phyloP scores from a whole-genome alignment of 2,329 filamentous ascomycete genomes.

The Hypoxylon sp. region DNA sequence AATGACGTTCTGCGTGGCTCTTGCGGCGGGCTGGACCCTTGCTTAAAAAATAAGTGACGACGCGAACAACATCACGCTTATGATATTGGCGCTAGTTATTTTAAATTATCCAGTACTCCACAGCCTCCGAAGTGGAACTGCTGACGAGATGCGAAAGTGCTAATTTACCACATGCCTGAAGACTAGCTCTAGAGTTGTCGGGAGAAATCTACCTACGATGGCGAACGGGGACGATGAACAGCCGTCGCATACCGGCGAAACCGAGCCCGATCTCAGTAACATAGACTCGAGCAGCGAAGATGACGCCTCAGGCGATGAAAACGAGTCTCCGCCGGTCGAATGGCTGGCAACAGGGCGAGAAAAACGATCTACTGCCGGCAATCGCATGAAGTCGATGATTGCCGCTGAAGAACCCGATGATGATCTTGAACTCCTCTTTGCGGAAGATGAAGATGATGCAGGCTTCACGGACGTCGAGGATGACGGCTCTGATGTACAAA shows the following conservation, averaged over 20 bases:
- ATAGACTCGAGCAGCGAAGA: slow-evolving; percentile 57
- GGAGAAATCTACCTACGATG: slow-evolving; percentile 58
- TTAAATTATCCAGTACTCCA: not conserved
- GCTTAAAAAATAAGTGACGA: slow-evolving; percentile 26
- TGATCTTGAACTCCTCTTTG: slow-evolving; percentile 81
- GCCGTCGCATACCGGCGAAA: slow-evolving; percentile 55
- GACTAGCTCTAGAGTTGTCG: not conserved
- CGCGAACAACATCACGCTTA: slow-evolving; percentile 14
- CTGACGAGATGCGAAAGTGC: slow-evolving; percentile 5
- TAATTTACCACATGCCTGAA: not conserved
- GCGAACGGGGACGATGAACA: slow-evolving; percentile 61
- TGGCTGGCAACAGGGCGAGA: slow-evolving; percentile 81
- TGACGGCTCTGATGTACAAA: slow-evolving; percentile 81
- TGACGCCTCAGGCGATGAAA: slow-evolving; percentile 54
- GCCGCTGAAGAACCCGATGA: slow-evolving; percentile 79
- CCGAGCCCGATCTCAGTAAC: slow-evolving; percentile 54
- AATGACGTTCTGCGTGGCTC: slow-evolving; percentile 26
- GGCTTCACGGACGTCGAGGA: slow-evolving; percentile 79
- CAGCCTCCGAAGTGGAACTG: not conserved
- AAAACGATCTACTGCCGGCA: slow-evolving; percentile 86
- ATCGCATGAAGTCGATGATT: slow-evolving; percentile 84
- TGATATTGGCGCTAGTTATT: not conserved
- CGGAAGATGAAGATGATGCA: slow-evolving; percentile 77
- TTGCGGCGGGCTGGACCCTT: slow-evolving; percentile 17
- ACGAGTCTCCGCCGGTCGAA: slow-evolving; percentile 64